A percentile compares a stretch with the other conserved stretches of the same genome.
Conservation (phyloP, 805 yeast species). For the Tetrapisispora nanseiensis region DNA sequence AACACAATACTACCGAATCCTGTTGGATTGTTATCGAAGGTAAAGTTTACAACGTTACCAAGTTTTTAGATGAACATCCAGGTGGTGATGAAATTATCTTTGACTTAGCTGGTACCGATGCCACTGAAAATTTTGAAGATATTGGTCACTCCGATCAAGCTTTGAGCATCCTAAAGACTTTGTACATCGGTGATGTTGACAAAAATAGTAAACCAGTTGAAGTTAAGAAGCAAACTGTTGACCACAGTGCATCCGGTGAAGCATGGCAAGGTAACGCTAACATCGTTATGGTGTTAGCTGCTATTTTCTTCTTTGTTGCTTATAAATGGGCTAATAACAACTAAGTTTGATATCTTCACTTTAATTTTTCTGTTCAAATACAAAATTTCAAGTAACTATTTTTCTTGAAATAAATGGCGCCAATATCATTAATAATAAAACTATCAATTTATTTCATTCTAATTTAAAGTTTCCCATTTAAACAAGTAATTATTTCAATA, state of each 20-base stretch:
- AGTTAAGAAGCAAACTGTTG: conserved; percentile 14
- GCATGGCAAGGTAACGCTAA: conserved; percentile 63
- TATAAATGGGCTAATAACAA: conserved; percentile 23
- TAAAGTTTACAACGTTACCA: conserved; percentile 77
- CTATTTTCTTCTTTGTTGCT: conserved; percentile 22
- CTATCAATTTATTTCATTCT: not conserved
- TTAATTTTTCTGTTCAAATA: not conserved
- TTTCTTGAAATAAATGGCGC: not conserved
- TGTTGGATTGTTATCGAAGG: conserved; percentile 80
- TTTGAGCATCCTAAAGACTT: conserved; percentile 55
- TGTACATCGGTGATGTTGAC: conserved; percentile 73
- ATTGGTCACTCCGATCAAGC: conserved; percentile 99
- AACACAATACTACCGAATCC: conserved; percentile 67
- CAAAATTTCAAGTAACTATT: too few species aligned
- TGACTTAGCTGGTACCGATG: conserved; percentile 77
- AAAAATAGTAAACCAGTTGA: conserved; percentile 38
- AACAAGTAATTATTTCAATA: not conserved
- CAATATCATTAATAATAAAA: not conserved
- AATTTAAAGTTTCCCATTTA: not conserved
- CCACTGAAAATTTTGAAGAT: conserved; percentile 74
- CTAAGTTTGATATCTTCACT: not conserved
- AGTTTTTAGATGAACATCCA: conserved; percentile 45
- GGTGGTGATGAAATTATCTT: conserved; percentile 79
- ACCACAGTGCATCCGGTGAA: conserved; percentile 34
- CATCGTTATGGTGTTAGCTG: conserved; percentile 76